phyloP scores from a whole-genome alignment of 169 alveolate genomes.

The Plasmodium reichenowi region DNA sequence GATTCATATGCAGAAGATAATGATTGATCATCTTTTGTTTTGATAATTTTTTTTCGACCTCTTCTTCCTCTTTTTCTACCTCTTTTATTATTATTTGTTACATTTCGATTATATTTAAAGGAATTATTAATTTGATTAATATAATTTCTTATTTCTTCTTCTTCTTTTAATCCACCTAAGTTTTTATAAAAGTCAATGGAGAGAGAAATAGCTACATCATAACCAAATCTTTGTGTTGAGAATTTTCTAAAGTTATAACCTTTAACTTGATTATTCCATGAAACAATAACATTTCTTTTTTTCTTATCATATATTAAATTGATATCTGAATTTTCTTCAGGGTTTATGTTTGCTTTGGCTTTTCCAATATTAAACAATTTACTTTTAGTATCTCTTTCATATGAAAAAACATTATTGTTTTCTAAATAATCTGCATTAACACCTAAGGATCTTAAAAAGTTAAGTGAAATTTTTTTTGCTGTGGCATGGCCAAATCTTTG shows the following conservation, averaged over 20 bases:
- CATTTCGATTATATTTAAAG: slow-evolving; percentile 29
- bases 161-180: slow-evolving; percentile 56
- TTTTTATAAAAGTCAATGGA: slow-evolving; percentile 63
- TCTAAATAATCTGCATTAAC: slow-evolving; percentile 52
- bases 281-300: slow-evolving; percentile 60
- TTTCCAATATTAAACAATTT: slow-evolving; percentile 21
- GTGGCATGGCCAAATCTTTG: slow-evolving; percentile 74
- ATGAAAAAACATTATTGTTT: slow-evolving; percentile 49
- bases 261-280: slow-evolving; percentile 52
- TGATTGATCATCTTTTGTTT: no score
- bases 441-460: slow-evolving; percentile 53
- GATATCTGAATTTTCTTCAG: slow-evolving; percentile 48
- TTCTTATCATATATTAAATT: slow-evolving; percentile 32
- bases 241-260: slow-evolving; percentile 52
- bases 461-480: slow-evolving; percentile 59
- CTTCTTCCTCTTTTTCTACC: background rate
- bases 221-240: slow-evolving; percentile 70
- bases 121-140: slow-evolving; percentile 29
- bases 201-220: slow-evolving; percentile 46
- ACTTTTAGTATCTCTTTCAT: slow-evolving; percentile 53
- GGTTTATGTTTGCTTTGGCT: slow-evolving; percentile 5
- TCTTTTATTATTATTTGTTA: slow-evolving; percentile 32
- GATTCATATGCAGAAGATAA: no score
- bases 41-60: background rate
- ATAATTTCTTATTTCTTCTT: slow-evolving; percentile 63